Conservation (phyloP, 441 rosid genomes). For the Codiaeum variegatum region DNA sequence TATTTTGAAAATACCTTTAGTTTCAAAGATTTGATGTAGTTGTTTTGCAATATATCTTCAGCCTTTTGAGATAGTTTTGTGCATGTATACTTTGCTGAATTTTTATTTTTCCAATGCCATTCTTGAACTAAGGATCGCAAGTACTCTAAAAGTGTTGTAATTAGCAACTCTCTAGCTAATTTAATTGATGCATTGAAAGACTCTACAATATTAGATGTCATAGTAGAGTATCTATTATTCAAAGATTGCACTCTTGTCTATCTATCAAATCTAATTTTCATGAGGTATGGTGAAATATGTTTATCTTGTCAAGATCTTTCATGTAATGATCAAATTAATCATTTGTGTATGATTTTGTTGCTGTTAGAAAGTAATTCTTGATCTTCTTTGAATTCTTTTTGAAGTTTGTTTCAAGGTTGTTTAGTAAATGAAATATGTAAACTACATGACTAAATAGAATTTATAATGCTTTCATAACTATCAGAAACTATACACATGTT, state of each 20-base stretch:
- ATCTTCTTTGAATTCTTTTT: neutral
- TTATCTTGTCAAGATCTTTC: neutral
- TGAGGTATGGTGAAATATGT: neutral
- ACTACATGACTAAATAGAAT: neutral
- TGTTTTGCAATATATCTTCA: no score
- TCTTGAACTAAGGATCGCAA: neutral
- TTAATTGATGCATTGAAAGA: neutral
- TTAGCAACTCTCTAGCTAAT: neutral
- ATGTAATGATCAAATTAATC: neutral
- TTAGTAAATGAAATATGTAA: neutral
- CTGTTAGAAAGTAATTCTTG: neutral
- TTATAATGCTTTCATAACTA: neutral
- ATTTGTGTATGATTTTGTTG: neutral
- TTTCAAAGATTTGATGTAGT: no score
- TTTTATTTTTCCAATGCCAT: neutral
- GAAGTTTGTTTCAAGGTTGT: neutral
- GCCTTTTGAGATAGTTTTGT: neutral
- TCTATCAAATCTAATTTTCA: neutral
- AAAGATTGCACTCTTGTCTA: neutral
- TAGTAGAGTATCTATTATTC: no score
- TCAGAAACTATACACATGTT: neutral
- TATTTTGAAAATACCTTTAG: no score
- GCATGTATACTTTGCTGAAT: neutral
- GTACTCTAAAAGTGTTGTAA: neutral
- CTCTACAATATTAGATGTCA: neutral